Evolutionary conservation across 1,284 basidiomycete species (phyloP).

Genomic region (Lentinula novae-zelandiae): DNA sequence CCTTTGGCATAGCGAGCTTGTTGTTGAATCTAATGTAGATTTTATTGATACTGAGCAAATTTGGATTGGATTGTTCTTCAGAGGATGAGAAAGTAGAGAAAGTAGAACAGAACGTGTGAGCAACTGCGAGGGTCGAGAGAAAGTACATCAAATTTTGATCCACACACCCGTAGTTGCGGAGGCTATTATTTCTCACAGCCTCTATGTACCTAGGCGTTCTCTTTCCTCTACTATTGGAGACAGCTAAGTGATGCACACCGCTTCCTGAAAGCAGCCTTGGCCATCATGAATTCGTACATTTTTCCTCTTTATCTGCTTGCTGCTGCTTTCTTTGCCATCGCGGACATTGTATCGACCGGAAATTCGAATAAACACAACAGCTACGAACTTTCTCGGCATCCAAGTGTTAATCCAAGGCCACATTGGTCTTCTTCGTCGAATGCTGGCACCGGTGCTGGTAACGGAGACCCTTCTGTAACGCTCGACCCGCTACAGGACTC

Average conservation of each 20-base stretch:
- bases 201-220: neutral
- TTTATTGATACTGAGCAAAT: neutral
- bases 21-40: neutral
- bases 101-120: neutral
- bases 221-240: neutral
- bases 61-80: neutral
- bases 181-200: neutral
- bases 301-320: constrained; percentile 1
- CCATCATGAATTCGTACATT: neutral
- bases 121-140: neutral
- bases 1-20: too few relatives aligned
- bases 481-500: constrained; percentile 32
- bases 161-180: neutral
- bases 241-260: constrained; percentile 3
- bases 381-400: neutral
- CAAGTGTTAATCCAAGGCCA: neutral
- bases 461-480: neutral
- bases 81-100: neutral
- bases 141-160: neutral
- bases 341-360: neutral
- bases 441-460: neutral
- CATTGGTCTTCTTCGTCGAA: neutral
- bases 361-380: neutral
- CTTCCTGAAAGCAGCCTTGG: neutral
- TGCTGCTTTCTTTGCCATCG: constrained; percentile 1